Evolutionary conservation across 805 yeast genomes (phyloP).

Genomic region (Kuraishia piskuri): DNA sequence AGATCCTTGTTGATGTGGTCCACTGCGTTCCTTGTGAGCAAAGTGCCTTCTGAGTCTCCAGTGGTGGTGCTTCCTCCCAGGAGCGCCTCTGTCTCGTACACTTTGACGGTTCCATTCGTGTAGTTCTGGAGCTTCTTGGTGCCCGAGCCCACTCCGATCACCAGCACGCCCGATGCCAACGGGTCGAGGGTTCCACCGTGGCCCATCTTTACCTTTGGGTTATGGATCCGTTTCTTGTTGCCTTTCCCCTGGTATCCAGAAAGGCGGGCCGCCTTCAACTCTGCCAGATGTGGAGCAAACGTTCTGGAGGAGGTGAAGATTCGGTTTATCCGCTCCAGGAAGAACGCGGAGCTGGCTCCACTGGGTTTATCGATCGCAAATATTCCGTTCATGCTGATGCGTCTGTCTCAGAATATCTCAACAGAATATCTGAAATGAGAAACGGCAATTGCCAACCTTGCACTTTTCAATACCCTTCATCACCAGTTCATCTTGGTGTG

Average conservation of each 20-base stretch:
- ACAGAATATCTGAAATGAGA: no score
- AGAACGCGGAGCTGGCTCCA: constrained; percentile 74
- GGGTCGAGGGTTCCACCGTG: constrained; percentile 99
- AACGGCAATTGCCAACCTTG: no score
- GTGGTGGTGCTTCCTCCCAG: constrained; percentile 90
- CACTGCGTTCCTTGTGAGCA: constrained; percentile 48
- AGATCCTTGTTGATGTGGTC: constrained; percentile 48
- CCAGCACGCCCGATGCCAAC: constrained; percentile 86
- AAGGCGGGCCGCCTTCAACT: constrained; percentile 37
- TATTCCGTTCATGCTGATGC: constrained; percentile 73
- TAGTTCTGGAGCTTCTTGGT: constrained; percentile 74
- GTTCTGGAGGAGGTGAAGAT: constrained; percentile 50
- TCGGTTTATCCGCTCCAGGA: constrained; percentile 57
- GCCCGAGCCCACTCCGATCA: constrained; percentile 88
- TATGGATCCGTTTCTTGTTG: constrained; percentile 41
- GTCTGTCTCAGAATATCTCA: background rate
- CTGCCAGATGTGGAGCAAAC: constrained; percentile 45
- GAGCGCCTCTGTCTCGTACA: constrained; percentile 76
- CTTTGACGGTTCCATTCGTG: constrained; percentile 66
- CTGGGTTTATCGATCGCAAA: constrained; percentile 88
- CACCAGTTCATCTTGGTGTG: no score
- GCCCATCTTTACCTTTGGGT: constrained; percentile 76
- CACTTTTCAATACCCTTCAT: no score
- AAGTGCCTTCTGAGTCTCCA: constrained; percentile 87
- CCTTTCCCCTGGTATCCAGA: constrained; percentile 33